Base-by-base conservation (phyloP, 768 basidiomycete species). In the Suillus tomentosus region DNA sequence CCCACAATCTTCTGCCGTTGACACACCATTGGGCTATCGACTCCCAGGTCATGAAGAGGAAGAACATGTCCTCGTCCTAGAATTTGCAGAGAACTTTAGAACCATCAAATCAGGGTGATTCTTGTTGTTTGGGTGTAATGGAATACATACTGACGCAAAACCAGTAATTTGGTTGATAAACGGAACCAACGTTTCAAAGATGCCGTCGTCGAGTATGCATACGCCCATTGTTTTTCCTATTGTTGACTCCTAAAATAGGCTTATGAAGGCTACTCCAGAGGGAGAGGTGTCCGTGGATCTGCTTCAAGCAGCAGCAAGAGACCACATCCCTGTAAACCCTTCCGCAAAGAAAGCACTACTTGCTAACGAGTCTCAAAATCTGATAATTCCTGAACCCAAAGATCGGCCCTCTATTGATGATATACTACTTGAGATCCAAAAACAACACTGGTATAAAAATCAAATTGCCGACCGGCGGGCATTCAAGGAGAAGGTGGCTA, bases 291-390 rank as follows among this genome's bases (percentile, higher is more conserved):
- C 94, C 0, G 84, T 87, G 1, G 67, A 71, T 15, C 73, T 94
- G 11, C 73, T 96, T 8, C 82, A 87, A 72, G 82, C 83, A 7
- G 92, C 91, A 27, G 89, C 87, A 3, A 80, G 79, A 31, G 86
- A 87, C 34, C 87, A 91, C 67, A 80, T 95, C 11, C 94, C 94
- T 3, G 78, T 90, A 34, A 81, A 90, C 67, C 88, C 89, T 7
- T 70, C 70, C 24, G 47, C 67, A 36, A 66, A 65, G 40, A 58
- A 27, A 42, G 15, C 2, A n/a, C 22, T 37, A 8, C 22, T n/a
- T 9, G 40, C 24, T 34, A 9, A 58, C 31, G 45, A 58, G 11
- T 37, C 59, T 45, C 47, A 42, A 43, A 56, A 43, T 62, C 43
- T 65, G 58, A 64, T 60, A 10, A 67, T 81, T 60, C 83, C 83